Evolutionary conservation across 1,284 basidiomycete species (phyloP), one percentile per base, ranked within the genome.

Genomic region (Porogramme epimiltina): DNA sequence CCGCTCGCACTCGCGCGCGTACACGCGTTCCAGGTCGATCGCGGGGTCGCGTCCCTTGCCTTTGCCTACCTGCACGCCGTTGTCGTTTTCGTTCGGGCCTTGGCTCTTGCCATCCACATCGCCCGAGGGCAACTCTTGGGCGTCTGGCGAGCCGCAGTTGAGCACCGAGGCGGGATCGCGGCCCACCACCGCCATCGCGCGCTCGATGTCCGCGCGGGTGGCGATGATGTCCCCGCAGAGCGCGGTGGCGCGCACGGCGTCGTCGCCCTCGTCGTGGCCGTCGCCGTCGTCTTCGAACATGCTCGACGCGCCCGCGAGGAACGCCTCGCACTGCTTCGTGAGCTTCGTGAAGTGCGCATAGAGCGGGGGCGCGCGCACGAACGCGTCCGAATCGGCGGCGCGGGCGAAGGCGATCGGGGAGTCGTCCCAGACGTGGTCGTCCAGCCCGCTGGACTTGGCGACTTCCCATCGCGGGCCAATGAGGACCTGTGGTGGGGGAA

Each of bases 311-410:
- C 78, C 77, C 0, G 71, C 63, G n/a, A 79, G 62, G 59, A 82
- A 82, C 0, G 77, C 69, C 56, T 78, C 72, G 52, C 74, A 76
- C 54, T 81, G 81, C 54, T 70, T 76, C 10, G 75, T 73, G 51
- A 83, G 68, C 59, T 79, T 81, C 61, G 73, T 73, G 65, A 82
- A 81, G 59, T 78, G 70, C n/a, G 72, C 67, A 56, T 78, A 78
- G 9, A 81, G 71, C 6, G 80, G 73, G 33, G 74, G 67, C 4
- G 62, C 62, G 38, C 62, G 64, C 47, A 73, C 70, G 19, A 71
- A 59, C 5, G 59, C 59, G 33, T 56, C 49, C 25, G 39, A 46
- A 23, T 48, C 28, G 45, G 11, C 65, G 20, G 63, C 53, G 41
- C 46, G 61, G 46, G 68, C 70, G 76, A 75, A 79, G 10, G 52